Evolutionary conservation across 148 eudicot genomes (phyloP), one percentile per base, ranked within the genome.

Genomic region (Diospyros lotus): DNA sequence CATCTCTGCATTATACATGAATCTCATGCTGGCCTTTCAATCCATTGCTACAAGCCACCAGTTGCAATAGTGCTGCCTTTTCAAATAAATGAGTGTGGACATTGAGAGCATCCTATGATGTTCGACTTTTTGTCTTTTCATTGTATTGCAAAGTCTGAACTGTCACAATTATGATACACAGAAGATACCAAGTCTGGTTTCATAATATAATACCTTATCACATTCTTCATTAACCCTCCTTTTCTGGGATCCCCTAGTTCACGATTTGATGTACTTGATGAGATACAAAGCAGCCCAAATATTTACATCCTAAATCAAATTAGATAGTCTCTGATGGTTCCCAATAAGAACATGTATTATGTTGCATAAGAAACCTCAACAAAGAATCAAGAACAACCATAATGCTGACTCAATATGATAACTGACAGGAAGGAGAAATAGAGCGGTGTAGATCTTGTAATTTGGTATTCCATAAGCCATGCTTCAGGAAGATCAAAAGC

Each of bases 401-500:
- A 15, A 18, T 55, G 38, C 17, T 73, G 75, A 73, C 67, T 13
- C 56, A 4, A 9, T 14, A 14, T 9, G 5, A 39, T 8, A 43
- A 68, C 39, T 59, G 77, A 82, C 80, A 76, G 74, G 50, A 95
- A 88, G 79, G 98, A 28, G 55, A 59, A 52, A 42, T 59, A 4
- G 79, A 87, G 46, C 60, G 45, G 59, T 69, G 60, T 39, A 13
- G 45, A 69, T 53, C 46, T 39, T 69, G 72, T 52, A 69, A 69
- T 38, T 69, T 18, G 1, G 59, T 53, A 51, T 69, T 69, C 72
- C 72, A 69, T 13, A 69, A 39, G 18, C 43, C 18, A 13, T 69
- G 72, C 59, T 52, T 52, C 79, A 76, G 67, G 50, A 95, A 88
- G 77, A 53, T 53, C 18, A 15, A 58, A 69, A 69, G 72, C 45